phyloP scores from a whole-genome alignment of 257 asterid species.

The Agastache rugosa region DNA sequence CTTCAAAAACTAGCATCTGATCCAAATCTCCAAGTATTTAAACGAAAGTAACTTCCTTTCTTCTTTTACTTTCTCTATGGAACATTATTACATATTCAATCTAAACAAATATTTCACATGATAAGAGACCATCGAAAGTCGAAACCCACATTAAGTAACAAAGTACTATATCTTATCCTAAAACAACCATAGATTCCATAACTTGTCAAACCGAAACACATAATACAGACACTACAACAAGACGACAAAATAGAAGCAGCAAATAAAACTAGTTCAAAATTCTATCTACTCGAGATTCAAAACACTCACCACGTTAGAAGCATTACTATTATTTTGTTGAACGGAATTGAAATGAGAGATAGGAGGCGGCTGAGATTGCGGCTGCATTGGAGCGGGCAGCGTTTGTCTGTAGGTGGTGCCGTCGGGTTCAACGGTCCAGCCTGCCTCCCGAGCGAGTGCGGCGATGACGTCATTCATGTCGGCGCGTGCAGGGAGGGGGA shows the following conservation, averaged over 20 bases:
- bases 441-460: constrained; percentile 78
- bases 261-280: background rate
- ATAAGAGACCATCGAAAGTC: background rate
- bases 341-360: constrained; percentile 43
- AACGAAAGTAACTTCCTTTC: background rate
- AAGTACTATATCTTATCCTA: background rate
- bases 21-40: background rate
- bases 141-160: constrained; percentile 1
- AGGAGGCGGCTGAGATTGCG: constrained; percentile 39
- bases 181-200: background rate
- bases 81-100: background rate
- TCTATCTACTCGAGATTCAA: background rate
- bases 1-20: constrained; percentile 23
- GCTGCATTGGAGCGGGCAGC: constrained; percentile 44
- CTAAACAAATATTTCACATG: background rate
- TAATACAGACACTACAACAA: constrained; percentile 20
- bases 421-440: constrained; percentile 70
- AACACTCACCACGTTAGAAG: constrained; percentile 52
- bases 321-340: constrained; percentile 43
- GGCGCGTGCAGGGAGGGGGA: constrained; percentile 74
- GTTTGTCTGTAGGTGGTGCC: constrained; percentile 71
- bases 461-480: constrained; percentile 87
- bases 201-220: constrained; percentile 5
- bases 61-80: background rate
- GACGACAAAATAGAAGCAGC: constrained; percentile 6